A percentile compares a stretch with the other conserved stretches of the same genome.
Conservation (phyloP, 257 asterid species). For the Scutellaria baicalensis region DNA sequence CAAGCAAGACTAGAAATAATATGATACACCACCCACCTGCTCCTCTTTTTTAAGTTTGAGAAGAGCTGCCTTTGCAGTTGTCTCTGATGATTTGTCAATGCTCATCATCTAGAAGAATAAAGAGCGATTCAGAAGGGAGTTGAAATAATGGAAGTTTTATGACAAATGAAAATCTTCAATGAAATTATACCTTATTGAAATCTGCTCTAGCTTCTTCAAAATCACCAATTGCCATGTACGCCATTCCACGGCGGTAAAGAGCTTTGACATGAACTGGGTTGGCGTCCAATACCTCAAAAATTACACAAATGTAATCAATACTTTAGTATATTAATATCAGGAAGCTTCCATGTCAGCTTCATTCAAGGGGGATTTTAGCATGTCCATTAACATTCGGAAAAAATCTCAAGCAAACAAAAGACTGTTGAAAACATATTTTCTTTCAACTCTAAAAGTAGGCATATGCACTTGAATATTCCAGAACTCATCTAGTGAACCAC, state of each 20-base stretch:
- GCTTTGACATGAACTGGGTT: conserved; percentile 92
- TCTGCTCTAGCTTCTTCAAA: conserved; percentile 89
- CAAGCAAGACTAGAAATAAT: neutral
- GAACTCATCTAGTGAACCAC: too few relatives aligned
- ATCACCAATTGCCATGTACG: conserved; percentile 76
- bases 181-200: conserved; percentile 59
- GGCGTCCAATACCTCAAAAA: conserved; percentile 71
- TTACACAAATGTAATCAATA: neutral
- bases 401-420: too few relatives aligned
- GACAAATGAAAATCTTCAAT: neutral
- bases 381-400: too few relatives aligned
- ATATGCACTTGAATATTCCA: too few relatives aligned
- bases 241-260: conserved; percentile 97
- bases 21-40: conserved; percentile 46
- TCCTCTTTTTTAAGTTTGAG: conserved; percentile 80
- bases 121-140: neutral
- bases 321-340: neutral
- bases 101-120: conserved; percentile 59
- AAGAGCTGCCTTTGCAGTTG: conserved; percentile 81
- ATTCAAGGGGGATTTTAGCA: neutral
- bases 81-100: conserved; percentile 71
- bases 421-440: too few relatives aligned
- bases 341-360: neutral
- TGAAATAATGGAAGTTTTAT: neutral
- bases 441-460: too few relatives aligned